Evolutionary conservation across 768 basidiomycete genomes (phyloP).

Genomic region (Melanogaster broomeanus): DNA sequence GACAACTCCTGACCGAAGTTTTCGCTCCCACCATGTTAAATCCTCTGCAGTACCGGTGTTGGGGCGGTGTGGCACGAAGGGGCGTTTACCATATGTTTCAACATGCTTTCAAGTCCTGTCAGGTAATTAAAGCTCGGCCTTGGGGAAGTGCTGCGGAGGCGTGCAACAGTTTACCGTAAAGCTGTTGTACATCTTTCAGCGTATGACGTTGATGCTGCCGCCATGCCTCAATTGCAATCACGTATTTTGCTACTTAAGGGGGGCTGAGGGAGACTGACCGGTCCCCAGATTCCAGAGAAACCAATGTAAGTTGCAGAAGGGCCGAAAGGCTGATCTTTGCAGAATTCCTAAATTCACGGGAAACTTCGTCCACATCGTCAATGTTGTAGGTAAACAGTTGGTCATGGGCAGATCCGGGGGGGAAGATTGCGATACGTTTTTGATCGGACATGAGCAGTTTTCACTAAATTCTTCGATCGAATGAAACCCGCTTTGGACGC

Average conservation of each 20-base stretch:
- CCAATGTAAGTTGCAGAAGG: slow-evolving; percentile 24
- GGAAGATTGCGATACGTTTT: no score
- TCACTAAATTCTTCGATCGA: no score
- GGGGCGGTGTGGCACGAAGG: slow-evolving; percentile 28
- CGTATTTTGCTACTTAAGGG: slow-evolving; percentile 32
- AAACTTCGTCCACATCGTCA: no score
- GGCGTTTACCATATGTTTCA: slow-evolving; percentile 21
- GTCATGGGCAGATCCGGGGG: no score
- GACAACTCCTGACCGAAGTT: neutral
- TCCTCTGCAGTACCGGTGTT: slow-evolving; percentile 12
- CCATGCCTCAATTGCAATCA: slow-evolving; percentile 29
- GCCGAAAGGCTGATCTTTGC: slow-evolving; percentile 32
- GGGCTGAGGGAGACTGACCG: slow-evolving; percentile 16
- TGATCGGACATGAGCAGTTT: no score
- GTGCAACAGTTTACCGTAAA: slow-evolving; percentile 45
- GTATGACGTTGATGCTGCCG: slow-evolving; percentile 19
- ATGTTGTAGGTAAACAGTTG: no score
- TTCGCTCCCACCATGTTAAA: slow-evolving; percentile 39
- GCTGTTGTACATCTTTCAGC: slow-evolving; percentile 33
- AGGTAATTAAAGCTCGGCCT: slow-evolving; percentile 42
- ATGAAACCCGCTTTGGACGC: no score
- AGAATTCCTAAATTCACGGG: slow-evolving; percentile 30
- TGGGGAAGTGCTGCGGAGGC: slow-evolving; percentile 30
- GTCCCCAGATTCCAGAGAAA: slow-evolving; percentile 30
- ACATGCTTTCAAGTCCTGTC: slow-evolving; percentile 38